Evolutionary conservation across 495 filamentous ascomycete species (phyloP).

Genomic region (Evernia prunastri): DNA sequence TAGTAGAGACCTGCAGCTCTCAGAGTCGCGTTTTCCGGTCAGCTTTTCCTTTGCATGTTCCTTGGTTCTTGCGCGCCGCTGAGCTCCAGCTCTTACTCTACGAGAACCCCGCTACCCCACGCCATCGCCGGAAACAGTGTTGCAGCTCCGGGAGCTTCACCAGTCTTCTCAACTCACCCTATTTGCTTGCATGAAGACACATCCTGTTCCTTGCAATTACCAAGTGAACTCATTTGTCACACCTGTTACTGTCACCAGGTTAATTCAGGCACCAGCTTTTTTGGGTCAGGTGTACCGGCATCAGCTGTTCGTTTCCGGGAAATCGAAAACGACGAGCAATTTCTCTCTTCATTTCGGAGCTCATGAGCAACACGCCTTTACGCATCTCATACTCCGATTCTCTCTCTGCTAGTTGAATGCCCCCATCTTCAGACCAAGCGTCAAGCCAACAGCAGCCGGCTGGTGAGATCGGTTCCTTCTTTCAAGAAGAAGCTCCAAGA

Average conservation of each 20-base stretch:
- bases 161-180: neutral
- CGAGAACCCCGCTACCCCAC: too few relatives aligned
- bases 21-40: neutral
- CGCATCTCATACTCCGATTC: constrained; percentile 1
- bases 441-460: constrained; percentile 20
- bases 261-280: constrained; percentile 12
- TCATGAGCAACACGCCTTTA: constrained; percentile 1
- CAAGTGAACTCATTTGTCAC: neutral
- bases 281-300: constrained; percentile 11
- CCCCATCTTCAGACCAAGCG: constrained; percentile 25
- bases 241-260: constrained; percentile 11
- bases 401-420: constrained; percentile 26
- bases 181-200: neutral
- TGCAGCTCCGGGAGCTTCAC: neutral
- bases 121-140: constrained; percentile 1
- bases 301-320: neutral
- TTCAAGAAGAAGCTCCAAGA: constrained; percentile 27
- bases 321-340: constrained; percentile 9
- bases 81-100: neutral
- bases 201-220: neutral
- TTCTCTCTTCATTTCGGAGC: neutral
- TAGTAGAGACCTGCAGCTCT: neutral
- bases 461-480: constrained; percentile 11
- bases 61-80: neutral
- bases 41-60: constrained; percentile 9